Evolutionary conservation across 2,329 filamentous ascomycete genomes (phyloP).

Genomic region (Hymenoscyphus occultus): DNA sequence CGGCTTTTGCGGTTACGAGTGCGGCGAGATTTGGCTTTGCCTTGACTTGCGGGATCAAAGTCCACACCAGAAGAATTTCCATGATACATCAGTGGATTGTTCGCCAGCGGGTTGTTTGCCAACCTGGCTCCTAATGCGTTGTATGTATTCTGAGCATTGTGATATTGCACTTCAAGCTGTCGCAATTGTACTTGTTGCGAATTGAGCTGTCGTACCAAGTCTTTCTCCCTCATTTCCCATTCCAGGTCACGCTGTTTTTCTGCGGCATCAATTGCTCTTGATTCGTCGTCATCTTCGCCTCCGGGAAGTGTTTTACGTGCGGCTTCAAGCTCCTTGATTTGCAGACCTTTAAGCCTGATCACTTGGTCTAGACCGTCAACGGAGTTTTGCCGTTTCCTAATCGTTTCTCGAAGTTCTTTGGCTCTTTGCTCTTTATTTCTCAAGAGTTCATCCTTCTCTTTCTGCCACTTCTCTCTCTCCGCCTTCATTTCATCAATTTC

Average conservation of each 20-base stretch:
- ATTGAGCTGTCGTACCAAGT: constrained; percentile 28
- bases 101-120: constrained; percentile 27
- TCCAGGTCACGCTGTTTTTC: constrained; percentile 34
- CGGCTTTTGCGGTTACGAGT: constrained; percentile 41
- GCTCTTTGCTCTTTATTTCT: constrained; percentile 51
- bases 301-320: constrained; percentile 62
- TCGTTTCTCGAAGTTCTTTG: constrained; percentile 52
- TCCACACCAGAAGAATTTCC: constrained; percentile 37
- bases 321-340: constrained; percentile 72
- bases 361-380: constrained; percentile 63
- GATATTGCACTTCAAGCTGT: constrained; percentile 27
- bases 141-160: constrained; percentile 22
- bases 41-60: constrained; percentile 32
- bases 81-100: constrained; percentile 33
- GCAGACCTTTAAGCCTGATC: constrained; percentile 66
- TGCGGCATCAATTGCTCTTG: constrained; percentile 29
- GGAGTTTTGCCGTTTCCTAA: constrained; percentile 57
- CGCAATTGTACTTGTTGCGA: constrained; percentile 24
- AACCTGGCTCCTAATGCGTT: constrained; percentile 26
- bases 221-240: constrained; percentile 34
- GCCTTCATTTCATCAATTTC: constrained; percentile 59
- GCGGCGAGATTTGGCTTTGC: constrained; percentile 39
- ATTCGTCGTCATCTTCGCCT: constrained; percentile 55
- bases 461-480: constrained; percentile 52
- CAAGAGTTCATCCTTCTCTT: constrained; percentile 51